Base-by-base conservation (phyloP, 2,329 filamentous ascomycete species). In the Macroventuria anomochaeta region DNA sequence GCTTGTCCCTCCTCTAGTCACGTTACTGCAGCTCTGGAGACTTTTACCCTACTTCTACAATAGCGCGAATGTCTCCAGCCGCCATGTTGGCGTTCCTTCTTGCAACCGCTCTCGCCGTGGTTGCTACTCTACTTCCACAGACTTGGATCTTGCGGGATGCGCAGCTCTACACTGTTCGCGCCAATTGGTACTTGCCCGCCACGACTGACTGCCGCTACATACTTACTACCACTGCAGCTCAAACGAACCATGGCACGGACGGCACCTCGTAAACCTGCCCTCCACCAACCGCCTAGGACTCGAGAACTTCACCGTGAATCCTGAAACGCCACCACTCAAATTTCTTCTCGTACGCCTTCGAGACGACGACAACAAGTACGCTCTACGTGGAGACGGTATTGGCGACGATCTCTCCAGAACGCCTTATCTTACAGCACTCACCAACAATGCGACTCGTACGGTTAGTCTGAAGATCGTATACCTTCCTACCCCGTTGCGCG, bases 271-370 rank as follows among this genome's bases (percentile, higher is more conserved):
- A 18, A 36, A 28, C 4, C 47, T 70, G 3, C 61, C 64, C 10
- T 48, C 46, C 2, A 48, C 55, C 32, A 26, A 54, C 1, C 47
- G 36, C 10, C 51, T 67, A 5, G 67, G 65, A 11, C 53, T 70
- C 25, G 64, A 69, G 37, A 67, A 69, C 53, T 66, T 64, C 43
- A 69, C 65, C 8, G 39, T 66, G 4, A 53, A 60, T 20, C 63
- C 65, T 3, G 29, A 44, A 11, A 63, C 64, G n/a, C 49, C 54
- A 6, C 54, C 54, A 12, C 15, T 63, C 26, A 43, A 44, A 7
- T 57, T 67, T 41, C 15, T 40, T 3, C 63, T 60, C n/a, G 39
- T 65, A 18, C 46, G 42, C 4, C 36, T 65, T 12, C 42, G 37
- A 7, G 46, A 51, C 7, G 41, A 55, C 7, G 46, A 42, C 11